These are phyloP conservation scores for Xylariaceae sp. DNA, from an alignment of 2,329 filamentous ascomycete species.

Conservation along the genomic window DNA sequence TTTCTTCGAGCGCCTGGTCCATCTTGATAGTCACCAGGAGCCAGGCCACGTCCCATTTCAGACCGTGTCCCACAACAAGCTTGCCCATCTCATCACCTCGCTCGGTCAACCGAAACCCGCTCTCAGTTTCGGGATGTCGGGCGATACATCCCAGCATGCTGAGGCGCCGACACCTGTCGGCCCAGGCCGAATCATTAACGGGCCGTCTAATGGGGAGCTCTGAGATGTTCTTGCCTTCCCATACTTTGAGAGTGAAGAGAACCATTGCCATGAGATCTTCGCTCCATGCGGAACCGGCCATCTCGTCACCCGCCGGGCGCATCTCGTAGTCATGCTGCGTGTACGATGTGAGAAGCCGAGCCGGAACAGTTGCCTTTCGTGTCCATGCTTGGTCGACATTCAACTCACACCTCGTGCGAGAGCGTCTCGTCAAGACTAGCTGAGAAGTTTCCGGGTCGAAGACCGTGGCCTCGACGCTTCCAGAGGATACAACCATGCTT, in stretches of 20 bases:
- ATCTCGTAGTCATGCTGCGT: background rate
- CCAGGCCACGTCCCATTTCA: background rate
- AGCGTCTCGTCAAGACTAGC: background rate
- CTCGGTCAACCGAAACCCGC: background rate
- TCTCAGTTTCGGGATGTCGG: background rate
- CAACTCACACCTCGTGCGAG: slow-evolving; percentile 3
- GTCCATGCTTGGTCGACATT: background rate
- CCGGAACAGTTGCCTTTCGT: background rate
- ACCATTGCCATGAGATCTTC: background rate
- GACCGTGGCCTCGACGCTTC: background rate
- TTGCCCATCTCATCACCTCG: background rate
- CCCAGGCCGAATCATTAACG: no score
- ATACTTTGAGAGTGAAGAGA: background rate
- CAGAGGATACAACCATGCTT: background rate
- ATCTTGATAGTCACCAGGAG: background rate
- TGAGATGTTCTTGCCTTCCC: background rate
- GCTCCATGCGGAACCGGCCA: background rate
- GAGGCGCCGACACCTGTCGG: no score
- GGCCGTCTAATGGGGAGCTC: background rate
- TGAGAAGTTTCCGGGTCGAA: background rate
- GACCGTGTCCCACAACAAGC: background rate
- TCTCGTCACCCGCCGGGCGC: background rate
- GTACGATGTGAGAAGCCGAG: background rate
- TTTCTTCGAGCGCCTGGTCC: background rate
- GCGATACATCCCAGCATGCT: no score